A percentile compares a stretch with the other conserved stretches of the same genome.
phyloP scores from a whole-genome alignment of 176 grass and related monocot species.

The Oryza rufipogon region DNA sequence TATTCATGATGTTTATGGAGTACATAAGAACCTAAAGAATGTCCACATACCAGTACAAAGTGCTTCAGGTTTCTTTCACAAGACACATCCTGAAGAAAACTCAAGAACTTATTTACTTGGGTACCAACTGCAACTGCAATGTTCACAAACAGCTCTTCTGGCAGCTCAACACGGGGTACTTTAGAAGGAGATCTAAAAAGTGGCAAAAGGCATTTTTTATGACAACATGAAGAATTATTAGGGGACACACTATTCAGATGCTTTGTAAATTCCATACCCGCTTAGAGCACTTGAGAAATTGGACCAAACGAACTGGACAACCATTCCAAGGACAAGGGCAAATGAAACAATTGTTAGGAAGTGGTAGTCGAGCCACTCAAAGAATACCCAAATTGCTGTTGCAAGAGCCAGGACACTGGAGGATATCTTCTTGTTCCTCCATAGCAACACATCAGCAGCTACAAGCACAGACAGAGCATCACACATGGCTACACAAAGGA shows the following conservation, averaged over 20 bases:
- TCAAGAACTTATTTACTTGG: constrained; percentile 72
- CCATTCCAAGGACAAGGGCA: constrained; percentile 71
- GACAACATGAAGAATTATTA: neutral
- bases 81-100: constrained; percentile 83
- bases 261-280: constrained; percentile 42
- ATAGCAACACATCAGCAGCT: constrained; percentile 94
- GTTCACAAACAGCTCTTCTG: constrained; percentile 73
- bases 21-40: neutral
- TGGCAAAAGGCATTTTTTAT: neutral
- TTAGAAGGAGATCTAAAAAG: constrained; percentile 50
- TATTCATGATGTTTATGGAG: neutral
- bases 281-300: constrained; percentile 61
- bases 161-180: constrained; percentile 70
- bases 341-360: constrained; percentile 79
- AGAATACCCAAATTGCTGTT: constrained; percentile 80
- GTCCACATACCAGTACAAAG: constrained; percentile 66
- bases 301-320: constrained; percentile 75
- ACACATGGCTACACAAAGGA: too few species aligned
- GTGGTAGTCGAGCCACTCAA: constrained; percentile 93
- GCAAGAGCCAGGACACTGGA: constrained; percentile 69
- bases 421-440: constrained; percentile 96
- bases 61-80: constrained; percentile 79
- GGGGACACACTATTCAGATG: neutral
- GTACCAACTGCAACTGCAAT: constrained; percentile 56
- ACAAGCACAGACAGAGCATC: constrained; percentile 43